These are phyloP conservation scores for Cryptococcus sp. DNA, from an alignment of 1,284 basidiomycete species.

Conservation along the genomic window DNA sequence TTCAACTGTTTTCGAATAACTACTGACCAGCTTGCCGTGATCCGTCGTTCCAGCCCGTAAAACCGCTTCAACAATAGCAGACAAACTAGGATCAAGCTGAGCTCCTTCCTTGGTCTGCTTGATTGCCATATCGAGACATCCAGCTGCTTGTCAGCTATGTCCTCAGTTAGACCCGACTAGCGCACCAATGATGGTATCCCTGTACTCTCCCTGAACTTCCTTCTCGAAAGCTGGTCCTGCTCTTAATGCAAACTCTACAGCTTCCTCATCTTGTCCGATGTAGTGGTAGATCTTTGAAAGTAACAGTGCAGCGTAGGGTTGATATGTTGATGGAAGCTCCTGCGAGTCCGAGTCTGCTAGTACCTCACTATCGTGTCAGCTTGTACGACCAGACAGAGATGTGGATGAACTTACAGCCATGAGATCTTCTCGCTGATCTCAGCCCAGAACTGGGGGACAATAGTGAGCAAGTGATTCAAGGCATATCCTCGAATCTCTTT, in stretches of 20 bases:
- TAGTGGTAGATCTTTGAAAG: constrained; percentile 96
- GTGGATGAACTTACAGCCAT: constrained; percentile 62
- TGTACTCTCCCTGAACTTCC: constrained; percentile 73
- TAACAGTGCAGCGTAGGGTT: constrained; percentile 77
- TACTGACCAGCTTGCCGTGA: constrained; percentile 74
- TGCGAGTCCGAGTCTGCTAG: constrained; percentile 69
- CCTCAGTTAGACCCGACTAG: neutral
- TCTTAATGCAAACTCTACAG: constrained; percentile 83
- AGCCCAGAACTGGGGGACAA: constrained; percentile 93
- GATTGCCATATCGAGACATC: constrained; percentile 90
- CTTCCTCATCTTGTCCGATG: constrained; percentile 88
- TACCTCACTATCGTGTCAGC: constrained; percentile 60
- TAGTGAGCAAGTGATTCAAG: constrained; percentile 69
- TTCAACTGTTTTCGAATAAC: neutral
- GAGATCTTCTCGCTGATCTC: constrained; percentile 93
- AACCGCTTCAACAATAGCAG: constrained; percentile 79
- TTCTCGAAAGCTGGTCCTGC: constrained; percentile 80
- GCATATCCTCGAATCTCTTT: constrained; percentile 83
- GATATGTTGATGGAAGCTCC: constrained; percentile 65
- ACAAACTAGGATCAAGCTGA: constrained; percentile 67
- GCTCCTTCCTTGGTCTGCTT: constrained; percentile 50
- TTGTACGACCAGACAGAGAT: neutral
- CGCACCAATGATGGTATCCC: constrained; percentile 88
- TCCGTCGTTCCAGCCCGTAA: constrained; percentile 77
- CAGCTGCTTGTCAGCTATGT: constrained; percentile 55